Evolutionary conservation across 2,329 filamentous ascomycete species (phyloP), one percentile per base, ranked within the genome.

Genomic region (Xylaria sp.): DNA sequence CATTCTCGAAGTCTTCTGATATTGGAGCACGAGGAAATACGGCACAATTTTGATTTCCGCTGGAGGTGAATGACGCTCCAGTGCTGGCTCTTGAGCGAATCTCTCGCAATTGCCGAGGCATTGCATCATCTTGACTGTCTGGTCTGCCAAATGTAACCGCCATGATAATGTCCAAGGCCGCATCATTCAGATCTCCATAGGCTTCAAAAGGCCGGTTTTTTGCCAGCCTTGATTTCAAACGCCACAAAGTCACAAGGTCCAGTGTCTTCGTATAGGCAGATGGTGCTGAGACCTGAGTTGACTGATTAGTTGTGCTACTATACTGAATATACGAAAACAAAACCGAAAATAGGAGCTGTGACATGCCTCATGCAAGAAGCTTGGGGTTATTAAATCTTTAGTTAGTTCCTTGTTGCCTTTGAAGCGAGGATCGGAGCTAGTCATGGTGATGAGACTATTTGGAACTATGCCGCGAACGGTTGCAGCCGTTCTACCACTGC

Each of bases 331-430:
- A 16, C 3, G 16, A 16, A 13, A 42, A 12, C 12, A 18, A 42
- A 5, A 42, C n/a, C n/a, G 40, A 42, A 42, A 42, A 42, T 18
- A 42, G 12, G 13, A 12, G 16, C 2, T 5, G 13, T 3, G 5
- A 50, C 21, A 27, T 50, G 63, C 68, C 27, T 69, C 65, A 51
- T 78, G 69, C 16, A 81, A 68, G 58, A 82, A 81, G 18, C 48
- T 70, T 0, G 79, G 77, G 4, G 78, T 74, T 80, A 82, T 80
- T 4, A 81, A 71, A 42, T 81, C 79, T 53, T 76, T 74, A 4
- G 80, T 68, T 1, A 82, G 73, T 48, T 77, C 74, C 55, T 75
- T 77, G 44, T 80, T 77, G 12, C 42, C 51, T 66, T 75, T 79
- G 68, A 77, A 78, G 5, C 75, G 69, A 1, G 78, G 75, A 57